Conservation (phyloP, 1,284 basidiomycete species). For the Meira miltonrushii region DNA sequence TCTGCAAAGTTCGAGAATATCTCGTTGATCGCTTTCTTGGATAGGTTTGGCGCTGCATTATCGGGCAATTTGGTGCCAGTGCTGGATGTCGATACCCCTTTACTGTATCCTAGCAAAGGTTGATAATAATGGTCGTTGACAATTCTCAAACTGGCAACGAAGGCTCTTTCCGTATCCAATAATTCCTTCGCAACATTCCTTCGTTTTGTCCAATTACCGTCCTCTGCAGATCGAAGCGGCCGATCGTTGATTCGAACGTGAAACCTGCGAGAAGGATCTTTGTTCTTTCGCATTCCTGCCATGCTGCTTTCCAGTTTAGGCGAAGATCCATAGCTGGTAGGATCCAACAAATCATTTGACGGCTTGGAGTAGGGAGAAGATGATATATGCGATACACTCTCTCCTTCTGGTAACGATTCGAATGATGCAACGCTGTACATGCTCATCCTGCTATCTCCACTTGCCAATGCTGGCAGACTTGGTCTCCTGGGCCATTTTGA, state of each 20-base stretch:
- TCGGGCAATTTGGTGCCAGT: background rate
- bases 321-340: background rate
- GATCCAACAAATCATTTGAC: background rate
- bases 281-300: conserved; percentile 1
- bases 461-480: conserved; percentile 33
- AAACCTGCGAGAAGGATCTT: background rate
- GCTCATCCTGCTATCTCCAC: conserved; percentile 29
- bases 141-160: conserved; percentile 37
- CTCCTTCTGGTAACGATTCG: conserved; percentile 43
- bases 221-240: background rate
- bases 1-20: conserved; percentile 86
- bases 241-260: no score
- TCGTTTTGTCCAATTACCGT: conserved; percentile 13
- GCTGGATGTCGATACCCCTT: conserved; percentile 8
- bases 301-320: conserved; percentile 24
- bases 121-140: conserved; percentile 45
- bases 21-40: conserved; percentile 65
- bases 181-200: conserved; percentile 27
- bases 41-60: conserved; percentile 61
- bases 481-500: conserved; percentile 20
- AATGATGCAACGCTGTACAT: conserved; percentile 39
- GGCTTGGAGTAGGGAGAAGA: conserved; percentile 3
- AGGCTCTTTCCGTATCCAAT: conserved; percentile 44
- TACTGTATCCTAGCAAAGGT: conserved; percentile 30
- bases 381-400: conserved; percentile 25